phyloP scores from a whole-genome alignment of 257 asterid species.

The Coffea eugenioides region DNA sequence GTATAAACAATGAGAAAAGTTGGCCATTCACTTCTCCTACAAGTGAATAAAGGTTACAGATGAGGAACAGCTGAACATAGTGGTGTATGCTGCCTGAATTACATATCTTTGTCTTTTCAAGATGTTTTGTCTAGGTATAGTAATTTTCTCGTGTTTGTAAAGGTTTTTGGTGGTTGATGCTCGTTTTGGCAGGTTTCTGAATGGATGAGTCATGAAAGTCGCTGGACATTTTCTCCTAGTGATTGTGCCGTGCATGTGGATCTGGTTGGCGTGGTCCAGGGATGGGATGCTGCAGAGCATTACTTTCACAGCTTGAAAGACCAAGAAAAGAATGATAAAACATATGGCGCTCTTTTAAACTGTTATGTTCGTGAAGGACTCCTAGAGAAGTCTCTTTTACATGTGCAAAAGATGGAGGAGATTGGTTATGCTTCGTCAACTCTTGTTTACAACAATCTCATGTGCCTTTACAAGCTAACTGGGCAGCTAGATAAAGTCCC shows the following conservation, averaged over 20 bases:
- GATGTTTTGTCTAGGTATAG: not conserved
- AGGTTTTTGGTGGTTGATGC: slow-evolving; percentile 16
- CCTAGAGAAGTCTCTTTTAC: slow-evolving; percentile 42
- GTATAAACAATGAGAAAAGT: not conserved
- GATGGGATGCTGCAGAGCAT: slow-evolving; percentile 51
- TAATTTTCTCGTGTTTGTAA: slow-evolving; percentile 13
- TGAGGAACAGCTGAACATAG: not conserved
- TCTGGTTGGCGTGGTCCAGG: slow-evolving; percentile 53
- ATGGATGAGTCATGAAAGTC: slow-evolving; percentile 40
- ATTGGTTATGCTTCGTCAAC: slow-evolving; percentile 39
- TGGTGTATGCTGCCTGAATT: not conserved
- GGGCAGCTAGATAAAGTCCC: slow-evolving; percentile 48
- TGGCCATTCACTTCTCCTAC: not conserved
- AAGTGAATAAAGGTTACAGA: not conserved
- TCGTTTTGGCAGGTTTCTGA: slow-evolving; percentile 46
- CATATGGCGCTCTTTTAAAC: slow-evolving; percentile 57
- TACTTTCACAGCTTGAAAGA: slow-evolving; percentile 37
- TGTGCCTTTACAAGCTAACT: slow-evolving; percentile 51
- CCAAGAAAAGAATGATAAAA: slow-evolving; percentile 43
- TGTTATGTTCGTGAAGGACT: slow-evolving; percentile 51
- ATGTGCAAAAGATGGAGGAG: slow-evolving; percentile 50
- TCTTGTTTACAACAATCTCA: slow-evolving; percentile 58
- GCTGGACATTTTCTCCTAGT: slow-evolving; percentile 32
- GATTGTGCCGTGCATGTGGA: slow-evolving; percentile 68
- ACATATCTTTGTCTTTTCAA: not conserved